Evolutionary conservation across 129 eudicot genomes (phyloP).

Genomic region (Heracleum sosnowskyi): DNA sequence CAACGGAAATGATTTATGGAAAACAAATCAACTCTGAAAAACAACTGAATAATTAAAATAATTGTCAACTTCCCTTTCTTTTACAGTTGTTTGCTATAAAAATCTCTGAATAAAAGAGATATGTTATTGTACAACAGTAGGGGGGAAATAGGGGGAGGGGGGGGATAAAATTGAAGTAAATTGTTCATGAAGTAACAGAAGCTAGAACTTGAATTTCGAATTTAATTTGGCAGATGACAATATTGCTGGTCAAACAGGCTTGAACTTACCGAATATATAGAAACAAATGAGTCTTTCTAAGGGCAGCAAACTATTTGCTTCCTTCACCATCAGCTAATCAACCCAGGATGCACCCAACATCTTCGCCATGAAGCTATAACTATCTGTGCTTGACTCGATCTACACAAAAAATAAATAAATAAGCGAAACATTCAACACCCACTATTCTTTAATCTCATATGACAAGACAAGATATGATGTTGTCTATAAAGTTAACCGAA

Average conservation of each 20-base stretch:
- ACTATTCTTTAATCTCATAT: background rate
- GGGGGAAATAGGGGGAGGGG: background rate
- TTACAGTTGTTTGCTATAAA: background rate
- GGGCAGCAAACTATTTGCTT: background rate
- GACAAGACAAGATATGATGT: background rate
- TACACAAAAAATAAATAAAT: background rate
- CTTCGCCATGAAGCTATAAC: conserved; percentile 31
- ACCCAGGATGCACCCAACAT: conserved; percentile 31
- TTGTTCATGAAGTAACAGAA: background rate
- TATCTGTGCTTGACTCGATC: conserved; percentile 30
- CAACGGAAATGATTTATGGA: too few species aligned
- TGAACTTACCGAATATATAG: background rate
- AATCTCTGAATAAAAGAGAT: background rate
- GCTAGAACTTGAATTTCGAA: background rate
- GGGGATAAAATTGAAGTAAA: too few species aligned
- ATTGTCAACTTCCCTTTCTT: background rate
- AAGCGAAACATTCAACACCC: background rate
- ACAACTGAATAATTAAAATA: too few species aligned
- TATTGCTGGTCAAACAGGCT: too few species aligned
- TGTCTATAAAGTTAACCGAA: background rate
- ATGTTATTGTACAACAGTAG: background rate
- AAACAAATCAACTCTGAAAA: too few species aligned
- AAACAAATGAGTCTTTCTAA: background rate
- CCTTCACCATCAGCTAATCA: conserved; percentile 17
- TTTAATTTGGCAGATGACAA: too few species aligned